These are phyloP conservation scores for Backusella macrospora DNA, from an alignment of 192 early-diverging fungal genomes.

Conservation along the genomic window DNA sequence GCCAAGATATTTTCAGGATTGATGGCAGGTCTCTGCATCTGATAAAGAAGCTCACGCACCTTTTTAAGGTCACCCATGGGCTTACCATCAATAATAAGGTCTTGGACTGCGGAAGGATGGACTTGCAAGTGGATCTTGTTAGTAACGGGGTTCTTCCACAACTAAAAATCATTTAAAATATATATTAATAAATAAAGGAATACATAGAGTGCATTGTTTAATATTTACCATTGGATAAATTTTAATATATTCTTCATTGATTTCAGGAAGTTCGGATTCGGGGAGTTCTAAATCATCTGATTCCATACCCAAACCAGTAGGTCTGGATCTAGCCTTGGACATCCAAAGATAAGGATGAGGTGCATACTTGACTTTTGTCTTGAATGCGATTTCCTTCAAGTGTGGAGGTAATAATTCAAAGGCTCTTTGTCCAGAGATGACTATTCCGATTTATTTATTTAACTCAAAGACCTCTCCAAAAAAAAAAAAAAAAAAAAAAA, in stretches of 20 bases:
- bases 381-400: constrained; percentile 38
- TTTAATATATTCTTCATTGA: constrained; percentile 35
- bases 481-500: too few species aligned
- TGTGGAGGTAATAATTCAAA: constrained; percentile 41
- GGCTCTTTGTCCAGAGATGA: constrained; percentile 40
- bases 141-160: constrained; percentile 45
- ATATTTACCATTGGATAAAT: constrained; percentile 41
- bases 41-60: constrained; percentile 36
- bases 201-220: neutral
- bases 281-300: constrained; percentile 37
- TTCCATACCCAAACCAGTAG: constrained; percentile 39
- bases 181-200: neutral
- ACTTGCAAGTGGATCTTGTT: constrained; percentile 42
- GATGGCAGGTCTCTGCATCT: constrained; percentile 39
- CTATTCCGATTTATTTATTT: constrained; percentile 15
- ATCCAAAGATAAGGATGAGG: constrained; percentile 44
- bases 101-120: constrained; percentile 37
- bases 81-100: constrained; percentile 44
- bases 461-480: too few species aligned
- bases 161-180: neutral
- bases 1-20: constrained; percentile 38
- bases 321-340: constrained; percentile 32
- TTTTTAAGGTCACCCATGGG: constrained; percentile 38
- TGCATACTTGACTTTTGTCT: constrained; percentile 41
- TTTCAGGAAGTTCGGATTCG: constrained; percentile 29